A percentile compares a stretch with the other conserved stretches of the same genome.
These are phyloP conservation scores for Nelumbo lutea DNA, from an alignment of 164 flowering plant genomes.

Conservation along the genomic window DNA sequence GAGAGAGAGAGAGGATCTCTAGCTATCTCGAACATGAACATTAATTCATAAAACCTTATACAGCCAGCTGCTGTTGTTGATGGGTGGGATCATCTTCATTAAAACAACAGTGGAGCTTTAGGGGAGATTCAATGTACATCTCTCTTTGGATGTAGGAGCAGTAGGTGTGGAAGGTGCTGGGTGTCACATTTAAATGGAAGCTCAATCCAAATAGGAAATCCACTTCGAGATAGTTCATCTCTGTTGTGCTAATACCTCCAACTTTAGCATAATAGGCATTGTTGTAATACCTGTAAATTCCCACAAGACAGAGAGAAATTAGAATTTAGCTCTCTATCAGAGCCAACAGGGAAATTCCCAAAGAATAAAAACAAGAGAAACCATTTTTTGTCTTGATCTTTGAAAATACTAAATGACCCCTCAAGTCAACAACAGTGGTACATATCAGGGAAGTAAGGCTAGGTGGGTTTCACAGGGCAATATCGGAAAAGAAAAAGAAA, in stretches of 20 bases:
- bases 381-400: too few species aligned
- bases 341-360: too few species aligned
- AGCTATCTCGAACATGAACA: not conserved
- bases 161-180: slow-evolving; percentile 68
- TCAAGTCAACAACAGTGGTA: too few species aligned
- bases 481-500: not conserved
- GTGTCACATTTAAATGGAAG: slow-evolving; percentile 81
- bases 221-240: slow-evolving; percentile 87
- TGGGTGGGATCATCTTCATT: slow-evolving; percentile 62
- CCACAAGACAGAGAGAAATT: too few species aligned
- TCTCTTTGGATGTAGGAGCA: slow-evolving; percentile 62
- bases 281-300: slow-evolving; percentile 65
- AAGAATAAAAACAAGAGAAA: too few species aligned
- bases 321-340: too few species aligned
- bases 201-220: slow-evolving; percentile 84
- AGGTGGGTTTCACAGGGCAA: too few species aligned
- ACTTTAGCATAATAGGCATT: slow-evolving; percentile 96
- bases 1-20: slow-evolving; percentile 1
- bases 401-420: too few species aligned
- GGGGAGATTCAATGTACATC: slow-evolving; percentile 34
- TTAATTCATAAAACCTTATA: slow-evolving; percentile 21
- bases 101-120: slow-evolving; percentile 47
- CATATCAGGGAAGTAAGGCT: too few species aligned
- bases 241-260: slow-evolving; percentile 81
- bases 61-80: slow-evolving; percentile 65